These are phyloP conservation scores for Vigna trinervia DNA, from an alignment of 306 rosid genomes.

Conservation along the genomic window DNA sequence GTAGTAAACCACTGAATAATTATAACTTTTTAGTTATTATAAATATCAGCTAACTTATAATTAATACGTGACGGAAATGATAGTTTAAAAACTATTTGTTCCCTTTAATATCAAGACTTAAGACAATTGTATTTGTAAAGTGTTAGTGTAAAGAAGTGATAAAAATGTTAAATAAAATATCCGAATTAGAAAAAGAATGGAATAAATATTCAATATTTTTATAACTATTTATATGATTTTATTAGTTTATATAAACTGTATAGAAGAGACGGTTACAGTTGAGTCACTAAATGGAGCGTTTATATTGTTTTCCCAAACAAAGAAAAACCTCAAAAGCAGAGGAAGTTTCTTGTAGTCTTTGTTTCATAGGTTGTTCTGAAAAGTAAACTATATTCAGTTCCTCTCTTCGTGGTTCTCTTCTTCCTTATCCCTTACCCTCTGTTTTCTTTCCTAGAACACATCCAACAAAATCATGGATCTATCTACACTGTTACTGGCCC, in stretches of 20 bases:
- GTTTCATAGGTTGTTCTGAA: neutral
- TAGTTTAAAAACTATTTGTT: too few species aligned
- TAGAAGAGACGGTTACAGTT: neutral
- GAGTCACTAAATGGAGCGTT: neutral
- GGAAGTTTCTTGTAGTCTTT: slow-evolving; percentile 28
- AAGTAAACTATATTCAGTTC: neutral
- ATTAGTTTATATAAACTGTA: too few species aligned
- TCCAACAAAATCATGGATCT: slow-evolving; percentile 51
- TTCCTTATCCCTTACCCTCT: slow-evolving; percentile 45
- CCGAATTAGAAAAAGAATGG: too few species aligned
- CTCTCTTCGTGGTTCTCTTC: slow-evolving; percentile 36
- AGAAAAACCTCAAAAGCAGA: slow-evolving; percentile 30
- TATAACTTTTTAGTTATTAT: too few species aligned
- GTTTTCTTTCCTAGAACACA: neutral
- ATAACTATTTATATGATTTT: neutral
- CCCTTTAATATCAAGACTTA: too few species aligned
- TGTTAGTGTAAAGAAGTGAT: too few species aligned
- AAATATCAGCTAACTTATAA: too few species aligned
- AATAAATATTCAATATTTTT: too few species aligned
- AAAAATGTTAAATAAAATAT: too few species aligned
- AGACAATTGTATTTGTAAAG: too few species aligned
- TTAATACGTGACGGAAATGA: too few species aligned
- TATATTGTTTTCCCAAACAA: neutral
- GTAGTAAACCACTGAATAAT: too few species aligned
- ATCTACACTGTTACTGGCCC: slow-evolving; percentile 50